Percentiles rank a stretch among this genome's conserved stretches.
Evolutionary conservation across 805 yeast species (phyloP).

Genomic region (Cephaloascus fragrans): DNA sequence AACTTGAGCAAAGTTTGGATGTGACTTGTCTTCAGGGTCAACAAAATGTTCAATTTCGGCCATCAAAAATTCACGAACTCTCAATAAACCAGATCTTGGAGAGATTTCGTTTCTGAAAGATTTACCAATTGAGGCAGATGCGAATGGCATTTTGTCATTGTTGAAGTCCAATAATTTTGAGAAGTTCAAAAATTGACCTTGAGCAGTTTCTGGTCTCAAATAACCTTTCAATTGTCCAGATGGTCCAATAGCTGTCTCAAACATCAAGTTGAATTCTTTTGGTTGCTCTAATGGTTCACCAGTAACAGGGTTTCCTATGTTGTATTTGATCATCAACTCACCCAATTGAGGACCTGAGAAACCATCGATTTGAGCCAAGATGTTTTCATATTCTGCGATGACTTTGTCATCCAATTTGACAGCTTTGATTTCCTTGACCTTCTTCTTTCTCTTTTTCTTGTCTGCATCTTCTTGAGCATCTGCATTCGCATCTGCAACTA

Average conservation of each 20-base stretch:
- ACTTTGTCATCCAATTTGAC: slow-evolving; percentile 75
- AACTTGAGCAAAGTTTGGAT: slow-evolving; percentile 70
- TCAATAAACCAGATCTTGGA: slow-evolving; percentile 93
- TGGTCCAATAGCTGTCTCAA: slow-evolving; percentile 98
- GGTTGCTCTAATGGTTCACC: slow-evolving; percentile 84
- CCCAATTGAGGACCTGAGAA: slow-evolving; percentile 90
- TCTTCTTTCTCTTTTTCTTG: slow-evolving; percentile 87
- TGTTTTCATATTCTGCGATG: slow-evolving; percentile 72
- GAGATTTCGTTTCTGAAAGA: slow-evolving; percentile 98
- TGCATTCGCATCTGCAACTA: slow-evolving; percentile 28
- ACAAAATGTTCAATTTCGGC: slow-evolving; percentile 99
- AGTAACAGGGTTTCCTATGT: slow-evolving; percentile 87
- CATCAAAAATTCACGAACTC: slow-evolving; percentile 98
- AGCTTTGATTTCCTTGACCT: slow-evolving; percentile 90
- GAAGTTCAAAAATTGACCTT: slow-evolving; percentile 97
- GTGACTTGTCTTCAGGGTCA: slow-evolving; percentile 83
- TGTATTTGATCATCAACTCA: slow-evolving; percentile 70
- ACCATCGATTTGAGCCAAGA: slow-evolving; percentile 92
- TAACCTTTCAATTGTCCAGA: slow-evolving; percentile 94
- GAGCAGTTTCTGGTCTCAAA: slow-evolving; percentile 98
- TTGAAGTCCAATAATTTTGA: slow-evolving; percentile 88
- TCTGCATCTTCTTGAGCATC: slow-evolving; percentile 54
- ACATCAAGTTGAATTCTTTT: slow-evolving; percentile 94
- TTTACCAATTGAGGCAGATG: slow-evolving; percentile 98
- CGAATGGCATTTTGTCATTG: slow-evolving; percentile 96